Percentiles rank a stretch among this genome's conserved stretches.
These are phyloP conservation scores for Fraxinus albicans DNA, from an alignment of 305 asterid genomes.

Conservation along the genomic window DNA sequence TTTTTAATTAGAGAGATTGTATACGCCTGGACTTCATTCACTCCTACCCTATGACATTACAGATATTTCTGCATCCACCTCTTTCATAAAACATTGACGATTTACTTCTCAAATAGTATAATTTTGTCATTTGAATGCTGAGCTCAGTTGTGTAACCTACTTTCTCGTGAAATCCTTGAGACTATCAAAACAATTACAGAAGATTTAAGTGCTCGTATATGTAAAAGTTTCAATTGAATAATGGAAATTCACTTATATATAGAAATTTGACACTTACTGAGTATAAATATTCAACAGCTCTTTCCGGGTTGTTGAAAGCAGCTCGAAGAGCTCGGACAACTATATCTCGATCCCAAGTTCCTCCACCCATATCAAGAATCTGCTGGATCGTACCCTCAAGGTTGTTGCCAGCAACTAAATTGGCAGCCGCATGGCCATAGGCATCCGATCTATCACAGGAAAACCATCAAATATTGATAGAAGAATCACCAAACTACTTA, in stretches of 20 bases:
- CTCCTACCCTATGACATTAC: neutral
- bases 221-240: neutral
- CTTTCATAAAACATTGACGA: neutral
- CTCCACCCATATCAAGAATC: slow-evolving; percentile 91
- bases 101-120: neutral
- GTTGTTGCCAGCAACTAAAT: slow-evolving; percentile 65
- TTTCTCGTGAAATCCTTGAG: neutral
- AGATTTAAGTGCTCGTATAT: neutral
- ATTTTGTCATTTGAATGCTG: neutral
- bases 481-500: slow-evolving; percentile 6
- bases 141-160: neutral
- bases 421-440: slow-evolving; percentile 72
- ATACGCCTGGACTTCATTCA: neutral
- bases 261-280: slow-evolving; percentile 47
- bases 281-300: slow-evolving; percentile 87
- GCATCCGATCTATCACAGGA: slow-evolving; percentile 41
- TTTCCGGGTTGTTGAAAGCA: slow-evolving; percentile 85
- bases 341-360: slow-evolving; percentile 85
- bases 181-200: neutral
- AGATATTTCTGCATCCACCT: neutral
- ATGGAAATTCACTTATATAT: neutral
- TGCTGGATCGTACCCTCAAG: slow-evolving; percentile 73
- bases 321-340: slow-evolving; percentile 85
- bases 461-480: slow-evolving; percentile 14
- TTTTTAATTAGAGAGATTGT: too few relatives aligned